phyloP scores from a whole-genome alignment of 163 green algal species.

The Scenedesmus sp. region DNA sequence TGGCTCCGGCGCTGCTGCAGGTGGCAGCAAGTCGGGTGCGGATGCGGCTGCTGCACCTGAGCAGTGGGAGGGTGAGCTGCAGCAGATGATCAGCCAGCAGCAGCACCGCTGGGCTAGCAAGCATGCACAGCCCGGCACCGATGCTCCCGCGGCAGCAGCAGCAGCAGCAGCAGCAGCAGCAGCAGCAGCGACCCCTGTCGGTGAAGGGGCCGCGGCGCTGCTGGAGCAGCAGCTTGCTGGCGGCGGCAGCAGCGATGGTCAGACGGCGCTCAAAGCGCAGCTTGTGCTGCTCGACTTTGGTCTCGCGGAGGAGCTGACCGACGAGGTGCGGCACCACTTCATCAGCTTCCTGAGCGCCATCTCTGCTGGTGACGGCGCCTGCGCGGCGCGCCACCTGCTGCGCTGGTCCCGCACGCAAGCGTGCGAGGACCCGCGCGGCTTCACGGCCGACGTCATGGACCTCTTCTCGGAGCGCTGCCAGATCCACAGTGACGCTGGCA shows the following conservation, averaged over 20 bases:
- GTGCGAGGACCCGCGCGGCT: slow-evolving; percentile 68
- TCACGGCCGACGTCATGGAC: slow-evolving; percentile 67
- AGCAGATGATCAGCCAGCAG: slow-evolving; percentile 31
- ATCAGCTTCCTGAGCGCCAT: slow-evolving; percentile 88
- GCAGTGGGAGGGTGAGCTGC: slow-evolving; percentile 46
- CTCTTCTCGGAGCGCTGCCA: slow-evolving; percentile 76
- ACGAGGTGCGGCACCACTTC: slow-evolving; percentile 80
- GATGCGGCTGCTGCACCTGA: background rate
- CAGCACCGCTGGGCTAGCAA: background rate
- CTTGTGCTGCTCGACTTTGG: slow-evolving; percentile 87
- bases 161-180: background rate
- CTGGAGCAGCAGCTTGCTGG: slow-evolving; percentile 1
- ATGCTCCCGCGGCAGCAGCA: slow-evolving; percentile 5
- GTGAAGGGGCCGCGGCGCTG: background rate
- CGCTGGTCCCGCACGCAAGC: slow-evolving; percentile 60
- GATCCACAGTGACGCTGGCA: slow-evolving; percentile 62
- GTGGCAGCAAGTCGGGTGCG: background rate
- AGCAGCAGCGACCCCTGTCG: background rate
- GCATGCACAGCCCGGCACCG: background rate
- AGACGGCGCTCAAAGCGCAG: slow-evolving; percentile 51
- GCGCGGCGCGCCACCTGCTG: slow-evolving; percentile 80
- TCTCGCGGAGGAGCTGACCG: slow-evolving; percentile 79
- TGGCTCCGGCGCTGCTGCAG: background rate
- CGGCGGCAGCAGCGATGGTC: background rate
- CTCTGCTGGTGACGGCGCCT: slow-evolving; percentile 65